phyloP scores from a whole-genome alignment of 2,329 filamentous ascomycete species.

The Botryotinia narcissicola region DNA sequence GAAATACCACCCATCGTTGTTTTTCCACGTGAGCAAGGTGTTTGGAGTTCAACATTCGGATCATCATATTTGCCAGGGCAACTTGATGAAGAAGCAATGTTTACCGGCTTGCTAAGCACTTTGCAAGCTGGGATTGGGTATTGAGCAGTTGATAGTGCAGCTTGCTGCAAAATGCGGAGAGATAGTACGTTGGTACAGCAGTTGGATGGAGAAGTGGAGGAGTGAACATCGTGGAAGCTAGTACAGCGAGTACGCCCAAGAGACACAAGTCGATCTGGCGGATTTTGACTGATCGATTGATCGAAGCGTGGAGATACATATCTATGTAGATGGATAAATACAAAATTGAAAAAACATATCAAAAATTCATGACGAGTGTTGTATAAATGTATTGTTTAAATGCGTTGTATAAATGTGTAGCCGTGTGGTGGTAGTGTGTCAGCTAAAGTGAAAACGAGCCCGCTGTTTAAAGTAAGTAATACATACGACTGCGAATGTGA shows the following conservation, averaged over 20 bases:
- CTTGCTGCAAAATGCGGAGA: background rate
- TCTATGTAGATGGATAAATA: background rate
- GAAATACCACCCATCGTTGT: slow-evolving; percentile 15
- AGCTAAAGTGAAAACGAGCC: background rate
- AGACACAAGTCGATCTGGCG: background rate
- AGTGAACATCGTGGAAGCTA: background rate
- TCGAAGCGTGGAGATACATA: background rate
- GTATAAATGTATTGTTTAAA: too few species aligned
- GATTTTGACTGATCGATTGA: background rate
- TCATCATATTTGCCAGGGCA: background rate
- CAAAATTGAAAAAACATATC: background rate
- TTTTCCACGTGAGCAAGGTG: slow-evolving; percentile 8
- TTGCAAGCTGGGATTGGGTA: background rate
- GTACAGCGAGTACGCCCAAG: background rate
- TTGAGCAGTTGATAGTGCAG: background rate
- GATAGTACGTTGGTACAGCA: background rate
- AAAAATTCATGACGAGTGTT: background rate
- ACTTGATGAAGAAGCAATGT: background rate
- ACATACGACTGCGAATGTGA: too few species aligned
- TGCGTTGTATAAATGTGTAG: background rate
- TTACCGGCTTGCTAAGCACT: background rate
- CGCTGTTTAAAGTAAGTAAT: background rate
- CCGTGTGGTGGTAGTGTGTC: background rate
- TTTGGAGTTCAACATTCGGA: slow-evolving; percentile 4
- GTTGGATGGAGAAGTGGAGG: background rate